Evolutionary conservation across 352 stramenopile species (phyloP).

Genomic region (Elongisporangium senticosum): DNA sequence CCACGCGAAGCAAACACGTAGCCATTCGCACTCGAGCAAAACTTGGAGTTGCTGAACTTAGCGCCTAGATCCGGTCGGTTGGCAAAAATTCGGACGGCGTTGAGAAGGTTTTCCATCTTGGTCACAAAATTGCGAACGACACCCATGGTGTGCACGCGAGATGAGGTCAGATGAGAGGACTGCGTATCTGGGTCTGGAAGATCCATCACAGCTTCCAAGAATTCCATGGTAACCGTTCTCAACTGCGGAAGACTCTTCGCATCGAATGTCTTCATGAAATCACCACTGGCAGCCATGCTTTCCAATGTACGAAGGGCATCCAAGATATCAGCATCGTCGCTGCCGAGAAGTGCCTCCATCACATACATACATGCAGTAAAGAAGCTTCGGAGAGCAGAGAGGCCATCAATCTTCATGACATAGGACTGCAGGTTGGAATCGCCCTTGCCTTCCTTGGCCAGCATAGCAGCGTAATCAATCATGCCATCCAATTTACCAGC

Average conservation of each 20-base stretch:
- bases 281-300: slow-evolving; percentile 43
- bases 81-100: slow-evolving; percentile 46
- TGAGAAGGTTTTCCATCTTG: slow-evolving; percentile 66
- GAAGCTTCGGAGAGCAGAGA: slow-evolving; percentile 65
- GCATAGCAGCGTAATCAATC: slow-evolving; percentile 50
- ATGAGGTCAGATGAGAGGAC: slow-evolving; percentile 38
- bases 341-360: slow-evolving; percentile 58
- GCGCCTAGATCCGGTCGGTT: slow-evolving; percentile 45
- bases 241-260: slow-evolving; percentile 45
- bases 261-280: slow-evolving; percentile 67
- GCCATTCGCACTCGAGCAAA: slow-evolving; percentile 71
- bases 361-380: slow-evolving; percentile 76
- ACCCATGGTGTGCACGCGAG: slow-evolving; percentile 65
- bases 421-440: slow-evolving; percentile 61
- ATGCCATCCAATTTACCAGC: slow-evolving; percentile 65
- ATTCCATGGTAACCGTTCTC: slow-evolving; percentile 55
- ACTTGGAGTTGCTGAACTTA: slow-evolving; percentile 71
- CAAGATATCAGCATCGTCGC: slow-evolving; percentile 56
- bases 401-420: slow-evolving; percentile 65
- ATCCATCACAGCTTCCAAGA: slow-evolving; percentile 71
- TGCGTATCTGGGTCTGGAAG: slow-evolving; percentile 54
- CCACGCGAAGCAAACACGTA: slow-evolving; percentile 71
- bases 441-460: slow-evolving; percentile 60
- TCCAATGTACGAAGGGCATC: slow-evolving; percentile 64
- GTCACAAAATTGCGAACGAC: slow-evolving; percentile 71